Evolutionary conservation across 1,284 basidiomycete genomes (phyloP).

Genomic region (Microbotryum silenes-acaulis): DNA sequence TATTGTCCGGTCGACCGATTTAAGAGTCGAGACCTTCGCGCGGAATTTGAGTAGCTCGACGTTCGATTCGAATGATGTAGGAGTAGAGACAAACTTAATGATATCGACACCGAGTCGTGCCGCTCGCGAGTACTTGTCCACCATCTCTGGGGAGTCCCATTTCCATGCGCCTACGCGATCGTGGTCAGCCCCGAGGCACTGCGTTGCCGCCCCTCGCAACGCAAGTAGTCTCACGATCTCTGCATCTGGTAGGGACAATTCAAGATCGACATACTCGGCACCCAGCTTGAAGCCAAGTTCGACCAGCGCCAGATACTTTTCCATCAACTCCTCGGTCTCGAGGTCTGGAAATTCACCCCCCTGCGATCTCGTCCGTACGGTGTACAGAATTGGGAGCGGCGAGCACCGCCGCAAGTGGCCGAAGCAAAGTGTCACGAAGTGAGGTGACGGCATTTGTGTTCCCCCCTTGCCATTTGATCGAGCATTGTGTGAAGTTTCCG

Average conservation of each 20-base stretch:
- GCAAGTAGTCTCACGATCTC: conserved; percentile 10
- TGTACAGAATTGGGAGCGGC: conserved; percentile 80
- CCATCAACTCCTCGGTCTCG: conserved; percentile 43
- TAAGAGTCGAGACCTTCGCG: conserved; percentile 42
- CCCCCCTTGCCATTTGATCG: conserved; percentile 60
- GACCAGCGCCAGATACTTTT: conserved; percentile 67
- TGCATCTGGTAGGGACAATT: conserved; percentile 49
- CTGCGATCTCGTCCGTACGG: conserved; percentile 77
- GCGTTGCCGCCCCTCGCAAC: conserved; percentile 25
- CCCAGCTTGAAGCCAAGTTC: conserved; percentile 70
- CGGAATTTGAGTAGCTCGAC: conserved; percentile 66
- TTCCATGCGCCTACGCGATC: conserved; percentile 80
- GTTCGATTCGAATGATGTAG: conserved; percentile 68
- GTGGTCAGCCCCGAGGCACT: conserved; percentile 53
- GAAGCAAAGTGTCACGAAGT: conserved; percentile 25
- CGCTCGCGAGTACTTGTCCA: conserved; percentile 46
- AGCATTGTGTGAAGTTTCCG: conserved; percentile 41
- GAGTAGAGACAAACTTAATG: conserved; percentile 84
- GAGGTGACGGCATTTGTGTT: conserved; percentile 71
- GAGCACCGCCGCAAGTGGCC: conserved; percentile 61
- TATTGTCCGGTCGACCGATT: conserved; percentile 35
- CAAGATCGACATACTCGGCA: conserved; percentile 89
- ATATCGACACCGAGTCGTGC: conserved; percentile 58
- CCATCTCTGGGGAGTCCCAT: conserved; percentile 67
- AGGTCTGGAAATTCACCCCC: conserved; percentile 84